Conservation (phyloP, 768 basidiomycete genomes). For the Trametes meyenii region DNA sequence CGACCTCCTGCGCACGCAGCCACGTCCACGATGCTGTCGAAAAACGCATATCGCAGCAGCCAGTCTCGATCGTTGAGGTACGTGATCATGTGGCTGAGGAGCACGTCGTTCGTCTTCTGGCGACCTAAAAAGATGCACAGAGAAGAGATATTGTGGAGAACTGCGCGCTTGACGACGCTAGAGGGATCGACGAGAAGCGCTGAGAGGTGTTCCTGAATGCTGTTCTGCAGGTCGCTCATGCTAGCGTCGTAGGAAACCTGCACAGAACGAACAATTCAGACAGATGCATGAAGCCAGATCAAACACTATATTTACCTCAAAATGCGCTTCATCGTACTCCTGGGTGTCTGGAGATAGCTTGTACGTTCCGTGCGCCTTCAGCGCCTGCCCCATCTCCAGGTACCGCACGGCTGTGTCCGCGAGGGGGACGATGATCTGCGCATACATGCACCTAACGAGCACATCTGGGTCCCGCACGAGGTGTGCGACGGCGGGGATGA, state of each 20-base stretch:
- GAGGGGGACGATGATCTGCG: conserved; percentile 81
- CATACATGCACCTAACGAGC: conserved; percentile 78
- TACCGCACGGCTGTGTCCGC: conserved; percentile 87
- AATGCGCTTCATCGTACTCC: conserved; percentile 77
- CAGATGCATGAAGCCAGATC: neutral
- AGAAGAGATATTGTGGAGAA: conserved; percentile 82
- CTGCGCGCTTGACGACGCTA: conserved; percentile 87
- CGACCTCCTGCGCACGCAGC: conserved; percentile 91
- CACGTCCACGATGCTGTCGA: conserved; percentile 94
- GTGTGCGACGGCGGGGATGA: conserved; percentile 86
- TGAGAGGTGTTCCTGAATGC: conserved; percentile 86
- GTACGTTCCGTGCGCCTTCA: conserved; percentile 81
- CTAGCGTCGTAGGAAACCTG: conserved; percentile 92
- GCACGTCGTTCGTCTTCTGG: conserved; percentile 91
- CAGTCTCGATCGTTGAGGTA: conserved; percentile 91
- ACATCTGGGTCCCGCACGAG: conserved; percentile 84
- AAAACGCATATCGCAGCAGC: conserved; percentile 88
- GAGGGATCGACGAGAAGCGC: conserved; percentile 87
- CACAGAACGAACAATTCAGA: neutral
- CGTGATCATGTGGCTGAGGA: conserved; percentile 87
- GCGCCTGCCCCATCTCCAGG: conserved; percentile 90
- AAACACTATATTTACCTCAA: conserved; percentile 56
- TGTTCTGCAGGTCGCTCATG: conserved; percentile 81
- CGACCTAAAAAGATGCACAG: conserved; percentile 93
- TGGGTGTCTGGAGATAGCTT: conserved; percentile 63